phyloP scores from a whole-genome alignment of 148 eudicot genomes.

The Persicaria maculosa region DNA sequence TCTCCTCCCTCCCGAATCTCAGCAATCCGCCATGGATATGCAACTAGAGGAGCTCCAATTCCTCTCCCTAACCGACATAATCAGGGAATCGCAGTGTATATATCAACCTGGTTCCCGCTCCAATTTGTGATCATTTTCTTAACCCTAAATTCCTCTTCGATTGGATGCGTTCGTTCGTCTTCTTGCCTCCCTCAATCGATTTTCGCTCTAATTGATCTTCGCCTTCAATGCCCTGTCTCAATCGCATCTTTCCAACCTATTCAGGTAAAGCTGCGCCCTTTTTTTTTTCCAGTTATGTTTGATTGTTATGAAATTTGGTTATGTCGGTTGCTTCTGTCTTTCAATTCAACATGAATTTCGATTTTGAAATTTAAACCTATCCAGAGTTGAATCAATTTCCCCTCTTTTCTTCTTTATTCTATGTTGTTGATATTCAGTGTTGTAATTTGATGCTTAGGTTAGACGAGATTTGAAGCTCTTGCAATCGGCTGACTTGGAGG shows the following conservation, averaged over 20 bases:
- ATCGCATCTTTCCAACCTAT: constrained; percentile 11
- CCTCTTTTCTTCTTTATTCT: background rate
- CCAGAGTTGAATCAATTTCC: background rate
- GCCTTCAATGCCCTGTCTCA: constrained; percentile 15
- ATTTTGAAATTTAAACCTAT: background rate
- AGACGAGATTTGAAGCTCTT: constrained; percentile 77
- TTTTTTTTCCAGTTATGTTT: background rate
- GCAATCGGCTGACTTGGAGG: constrained; percentile 48
- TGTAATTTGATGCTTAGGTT: constrained; percentile 37
- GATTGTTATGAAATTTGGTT: background rate
- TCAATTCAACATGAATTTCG: background rate
- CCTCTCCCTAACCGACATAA: too few relatives aligned
- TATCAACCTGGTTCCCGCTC: too few relatives aligned
- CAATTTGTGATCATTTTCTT: too few relatives aligned
- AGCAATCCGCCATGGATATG: too few relatives aligned
- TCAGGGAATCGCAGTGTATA: too few relatives aligned
- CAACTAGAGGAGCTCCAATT: too few relatives aligned
- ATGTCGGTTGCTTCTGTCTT: background rate
- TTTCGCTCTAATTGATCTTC: constrained; percentile 16
- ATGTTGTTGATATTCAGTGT: background rate
- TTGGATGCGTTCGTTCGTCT: background rate
- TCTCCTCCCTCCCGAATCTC: too few relatives aligned
- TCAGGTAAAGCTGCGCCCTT: constrained; percentile 7
- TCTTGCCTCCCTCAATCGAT: constrained; percentile 8
- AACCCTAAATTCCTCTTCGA: background rate